Evolutionary conservation across 768 basidiomycete species (phyloP).

Genomic region (Boletellus sp.): DNA sequence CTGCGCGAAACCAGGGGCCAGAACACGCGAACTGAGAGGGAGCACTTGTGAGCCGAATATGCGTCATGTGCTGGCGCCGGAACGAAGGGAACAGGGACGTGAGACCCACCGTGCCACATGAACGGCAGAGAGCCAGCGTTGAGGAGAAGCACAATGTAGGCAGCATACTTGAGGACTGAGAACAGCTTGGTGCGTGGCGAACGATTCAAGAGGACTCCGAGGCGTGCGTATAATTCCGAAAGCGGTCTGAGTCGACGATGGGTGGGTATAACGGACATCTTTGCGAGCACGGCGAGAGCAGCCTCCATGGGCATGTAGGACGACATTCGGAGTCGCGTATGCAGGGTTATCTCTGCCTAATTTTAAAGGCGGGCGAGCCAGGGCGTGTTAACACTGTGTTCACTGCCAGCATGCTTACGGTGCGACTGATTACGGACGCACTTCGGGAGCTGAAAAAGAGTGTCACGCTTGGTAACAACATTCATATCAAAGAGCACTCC

Average conservation of each 20-base stretch:
- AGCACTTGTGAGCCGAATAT: background rate
- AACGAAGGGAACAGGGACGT: background rate
- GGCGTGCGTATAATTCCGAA: background rate
- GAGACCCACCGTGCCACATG: constrained; percentile 62
- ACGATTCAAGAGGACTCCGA: constrained; percentile 4
- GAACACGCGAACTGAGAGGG: constrained; percentile 48
- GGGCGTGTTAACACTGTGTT: background rate
- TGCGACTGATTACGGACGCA: too few species aligned
- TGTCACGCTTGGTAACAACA: too few species aligned
- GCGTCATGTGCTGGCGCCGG: background rate
- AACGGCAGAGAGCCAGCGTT: constrained; percentile 62
- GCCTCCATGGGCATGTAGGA: constrained; percentile 2
- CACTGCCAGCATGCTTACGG: background rate
- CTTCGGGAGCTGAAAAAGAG: too few species aligned
- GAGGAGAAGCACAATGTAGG: constrained; percentile 46
- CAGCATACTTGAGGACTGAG: constrained; percentile 16
- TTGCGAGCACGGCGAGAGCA: constrained; percentile 7
- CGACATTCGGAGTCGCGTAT: constrained; percentile 7
- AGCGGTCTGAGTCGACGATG: background rate
- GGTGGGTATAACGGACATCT: constrained; percentile 10
- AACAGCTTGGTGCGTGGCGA: constrained; percentile 3
- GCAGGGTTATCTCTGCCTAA: background rate
- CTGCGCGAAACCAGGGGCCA: constrained; percentile 40
- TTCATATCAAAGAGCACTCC: too few species aligned
- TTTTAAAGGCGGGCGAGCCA: background rate